Evolutionary conservation across 371 early-diverging fungal genomes (phyloP).

Genomic region (Syncephalastrum racemosum): DNA sequence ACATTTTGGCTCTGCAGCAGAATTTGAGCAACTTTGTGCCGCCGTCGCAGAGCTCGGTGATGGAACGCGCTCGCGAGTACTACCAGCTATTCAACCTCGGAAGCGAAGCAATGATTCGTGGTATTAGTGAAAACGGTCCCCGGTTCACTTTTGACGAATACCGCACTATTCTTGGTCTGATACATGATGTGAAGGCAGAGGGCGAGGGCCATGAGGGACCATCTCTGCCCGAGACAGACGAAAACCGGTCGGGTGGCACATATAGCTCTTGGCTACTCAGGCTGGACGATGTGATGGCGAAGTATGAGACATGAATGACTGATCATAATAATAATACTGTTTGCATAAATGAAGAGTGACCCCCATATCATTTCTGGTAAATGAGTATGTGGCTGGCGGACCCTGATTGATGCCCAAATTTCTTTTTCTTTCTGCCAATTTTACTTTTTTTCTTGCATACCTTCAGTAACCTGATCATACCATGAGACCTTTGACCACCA

Average conservation of each 20-base stretch:
- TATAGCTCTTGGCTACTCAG: conserved; percentile 48
- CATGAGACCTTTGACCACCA: conserved; percentile 94
- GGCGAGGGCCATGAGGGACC: conserved; percentile 1
- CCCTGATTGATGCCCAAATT: too few relatives aligned
- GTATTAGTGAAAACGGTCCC: conserved; percentile 46
- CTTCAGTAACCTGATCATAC: conserved; percentile 1
- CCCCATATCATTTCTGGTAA: too few relatives aligned
- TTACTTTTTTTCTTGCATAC: too few relatives aligned
- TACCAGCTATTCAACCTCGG: conserved; percentile 70
- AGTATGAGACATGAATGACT: conserved; percentile 38
- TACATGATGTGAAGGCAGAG: conserved; percentile 33
- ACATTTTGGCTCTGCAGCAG: conserved; percentile 84
- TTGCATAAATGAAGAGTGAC: too few relatives aligned
- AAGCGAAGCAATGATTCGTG: conserved; percentile 51
- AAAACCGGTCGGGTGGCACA: conserved; percentile 16
- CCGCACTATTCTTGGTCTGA: conserved; percentile 41
- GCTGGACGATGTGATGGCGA: conserved; percentile 46
- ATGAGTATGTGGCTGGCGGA: too few relatives aligned
- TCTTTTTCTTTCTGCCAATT: too few relatives aligned
- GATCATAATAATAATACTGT: background rate
- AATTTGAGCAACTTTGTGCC: conserved; percentile 80
- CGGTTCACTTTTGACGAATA: conserved; percentile 52
- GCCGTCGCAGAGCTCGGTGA: conserved; percentile 59
- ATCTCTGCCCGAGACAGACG: conserved; percentile 7
- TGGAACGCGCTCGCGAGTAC: conserved; percentile 73